Base-by-base conservation (phyloP, 768 basidiomycete genomes). In the Hortiboletus campestris region DNA sequence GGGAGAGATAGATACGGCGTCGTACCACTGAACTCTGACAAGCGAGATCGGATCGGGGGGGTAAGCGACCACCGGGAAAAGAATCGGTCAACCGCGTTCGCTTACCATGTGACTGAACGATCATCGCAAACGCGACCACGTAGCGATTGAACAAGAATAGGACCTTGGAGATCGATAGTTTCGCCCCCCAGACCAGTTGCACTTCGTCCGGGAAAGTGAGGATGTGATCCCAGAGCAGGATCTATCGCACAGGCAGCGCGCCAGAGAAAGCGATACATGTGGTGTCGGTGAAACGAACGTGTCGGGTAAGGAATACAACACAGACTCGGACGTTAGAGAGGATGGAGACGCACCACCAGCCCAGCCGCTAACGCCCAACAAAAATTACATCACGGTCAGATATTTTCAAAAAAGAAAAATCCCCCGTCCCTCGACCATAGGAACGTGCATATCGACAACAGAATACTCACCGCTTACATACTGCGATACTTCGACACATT, bases 101-200 rank as follows among this genome's bases (percentile, higher is more conserved):
- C 71, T 67, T 44, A 74, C 76, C 67, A n/a, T 67, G 58, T 2
- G 65, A 52, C 32, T 70, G 63, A 2, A 67, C 31, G 14, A 74
- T 52, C 62, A 78, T 68, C 4, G 60, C 61, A 6, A 57, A 16
- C 2, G 73, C 72, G 42, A 74, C 69, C 31, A 55, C 6, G 47
- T 75, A 75, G 16, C 73, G 73, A 50, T 72, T 67, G 29, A 73
- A 54, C 32, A 75, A 42, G 58, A 74, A 74, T 17, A 75, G 44
- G 19, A 66, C 52, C 38, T 75, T 75, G 40, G 71, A 64, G 9
- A 62, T 32, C 13, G 72, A 66, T 3, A 54, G 44, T 19, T 19
- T 59, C 1, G 74, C 71, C 3, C 29, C 59, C 74, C 74, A 75
- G 29, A 75, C 62, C 20, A 69, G 49, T 47, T 51, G 40, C 13